phyloP scores from a whole-genome alignment of 1,284 basidiomycete species.

The Leccinum subspadiceum region DNA sequence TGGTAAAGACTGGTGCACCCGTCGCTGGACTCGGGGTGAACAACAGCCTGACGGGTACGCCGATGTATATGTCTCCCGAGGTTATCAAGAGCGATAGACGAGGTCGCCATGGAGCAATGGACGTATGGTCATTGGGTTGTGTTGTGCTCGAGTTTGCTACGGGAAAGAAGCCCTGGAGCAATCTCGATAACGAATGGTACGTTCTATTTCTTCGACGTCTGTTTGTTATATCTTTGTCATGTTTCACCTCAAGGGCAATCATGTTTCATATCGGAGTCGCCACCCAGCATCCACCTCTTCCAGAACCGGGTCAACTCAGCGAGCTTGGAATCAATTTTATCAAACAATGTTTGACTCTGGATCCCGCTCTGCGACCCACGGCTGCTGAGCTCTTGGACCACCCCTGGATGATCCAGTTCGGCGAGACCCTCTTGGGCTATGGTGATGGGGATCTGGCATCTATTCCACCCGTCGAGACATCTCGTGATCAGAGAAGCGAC shows the following conservation, averaged over 20 bases:
- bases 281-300: constrained; percentile 94
- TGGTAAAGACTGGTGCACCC: constrained; percentile 31
- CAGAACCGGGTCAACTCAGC: constrained; percentile 88
- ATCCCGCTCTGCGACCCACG: constrained; percentile 81
- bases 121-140: constrained; percentile 97
- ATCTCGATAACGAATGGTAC: constrained; percentile 98
- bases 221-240: constrained; percentile 1
- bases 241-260: constrained; percentile 65
- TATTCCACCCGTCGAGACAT: constrained; percentile 46
- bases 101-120: constrained; percentile 93
- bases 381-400: constrained; percentile 87
- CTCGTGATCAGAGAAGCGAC: constrained; percentile 48
- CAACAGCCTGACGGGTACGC: constrained; percentile 92
- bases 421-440: constrained; percentile 63
- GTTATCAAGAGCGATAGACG: constrained; percentile 92
- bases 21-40: constrained; percentile 49
- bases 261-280: constrained; percentile 99
- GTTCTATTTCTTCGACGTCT: constrained; percentile 25
- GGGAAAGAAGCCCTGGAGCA: constrained; percentile 96
- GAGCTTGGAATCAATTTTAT: constrained; percentile 93
- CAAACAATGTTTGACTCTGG: constrained; percentile 87
- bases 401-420: constrained; percentile 86
- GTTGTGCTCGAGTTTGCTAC: constrained; percentile 96
- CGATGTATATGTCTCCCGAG: constrained; percentile 99
- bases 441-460: constrained; percentile 62